These are phyloP conservation scores for Pseudotsuga menziesii DNA, from an alignment of 75 land plant genomes.

Conservation along the genomic window DNA sequence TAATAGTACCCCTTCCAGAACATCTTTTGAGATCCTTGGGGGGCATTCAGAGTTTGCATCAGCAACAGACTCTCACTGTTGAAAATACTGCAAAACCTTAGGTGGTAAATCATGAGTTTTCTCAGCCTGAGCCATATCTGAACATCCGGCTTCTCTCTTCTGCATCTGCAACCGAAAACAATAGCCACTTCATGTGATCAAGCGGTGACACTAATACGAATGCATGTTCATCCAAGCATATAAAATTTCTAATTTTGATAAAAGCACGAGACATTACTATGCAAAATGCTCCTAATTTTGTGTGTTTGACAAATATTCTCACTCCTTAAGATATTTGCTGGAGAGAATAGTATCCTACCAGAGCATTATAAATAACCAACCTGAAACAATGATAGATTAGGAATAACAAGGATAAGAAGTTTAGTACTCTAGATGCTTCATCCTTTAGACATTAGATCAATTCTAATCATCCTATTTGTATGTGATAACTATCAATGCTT, in stretches of 20 bases:
- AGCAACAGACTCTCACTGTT: slow-evolving; percentile 49
- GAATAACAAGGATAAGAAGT: not conserved
- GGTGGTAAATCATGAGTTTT: slow-evolving; percentile 6
- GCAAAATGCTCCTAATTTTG: no score
- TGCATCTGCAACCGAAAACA: slow-evolving; percentile 30
- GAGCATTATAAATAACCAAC: no score
- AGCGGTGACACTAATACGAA: not conserved
- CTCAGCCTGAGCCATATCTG: slow-evolving; percentile 11
- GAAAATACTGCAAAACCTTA: slow-evolving; percentile 38
- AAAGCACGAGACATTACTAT: not conserved
- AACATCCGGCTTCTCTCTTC: slow-evolving; percentile 22
- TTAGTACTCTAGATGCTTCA: no score
- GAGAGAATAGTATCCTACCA: no score
- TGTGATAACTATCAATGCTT: no score
- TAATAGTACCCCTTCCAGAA: slow-evolving; percentile 41
- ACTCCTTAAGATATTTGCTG: no score
- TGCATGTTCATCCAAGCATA: not conserved
- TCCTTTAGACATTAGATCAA: no score
- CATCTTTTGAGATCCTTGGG: slow-evolving; percentile 41
- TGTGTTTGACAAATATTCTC: no score
- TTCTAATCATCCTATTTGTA: no score
- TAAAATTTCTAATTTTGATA: not conserved
- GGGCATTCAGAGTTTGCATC: slow-evolving; percentile 18
- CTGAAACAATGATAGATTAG: not conserved
- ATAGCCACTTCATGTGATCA: not conserved